A percentile compares a stretch with the other conserved stretches of the same genome.
These are phyloP conservation scores for Grosmannia penicillata DNA, from an alignment of 2,329 filamentous ascomycete genomes.

Conservation along the genomic window DNA sequence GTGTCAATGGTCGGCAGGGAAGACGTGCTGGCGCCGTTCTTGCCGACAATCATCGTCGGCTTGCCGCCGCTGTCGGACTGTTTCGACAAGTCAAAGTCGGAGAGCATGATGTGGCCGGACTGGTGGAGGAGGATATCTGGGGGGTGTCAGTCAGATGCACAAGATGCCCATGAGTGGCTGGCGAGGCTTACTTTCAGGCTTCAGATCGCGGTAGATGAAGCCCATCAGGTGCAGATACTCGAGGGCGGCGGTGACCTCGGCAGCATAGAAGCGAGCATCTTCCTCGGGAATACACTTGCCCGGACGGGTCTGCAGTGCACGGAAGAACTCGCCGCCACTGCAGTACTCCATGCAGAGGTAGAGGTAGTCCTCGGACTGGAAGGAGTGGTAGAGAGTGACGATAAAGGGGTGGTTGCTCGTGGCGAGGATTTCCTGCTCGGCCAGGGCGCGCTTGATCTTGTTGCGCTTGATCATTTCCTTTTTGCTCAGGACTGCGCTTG, in stretches of 20 bases:
- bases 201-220: constrained; percentile 95
- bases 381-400: constrained; percentile 95
- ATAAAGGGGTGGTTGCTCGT: constrained; percentile 99
- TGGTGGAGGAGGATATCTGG: constrained; percentile 92
- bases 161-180: too few relatives aligned
- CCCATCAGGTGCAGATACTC: constrained; percentile 98
- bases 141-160: not conserved
- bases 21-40: constrained; percentile 71
- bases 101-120: constrained; percentile 99
- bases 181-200: constrained; percentile 73
- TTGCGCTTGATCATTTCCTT: constrained; percentile 99
- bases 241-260: constrained; percentile 88
- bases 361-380: constrained; percentile 95
- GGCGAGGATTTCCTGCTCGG: constrained; percentile 93
- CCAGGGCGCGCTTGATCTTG: constrained; percentile 96
- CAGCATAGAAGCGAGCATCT: constrained; percentile 91
- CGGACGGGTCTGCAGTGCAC: constrained; percentile 86
- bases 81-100: constrained; percentile 96
- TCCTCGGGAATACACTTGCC: constrained; percentile 97
- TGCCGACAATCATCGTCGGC: constrained; percentile 92
- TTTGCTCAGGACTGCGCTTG: constrained; percentile 74
- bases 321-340: constrained; percentile 96
- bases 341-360: constrained; percentile 99
- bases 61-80: constrained; percentile 93
- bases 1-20: constrained; percentile 95